Base-by-base conservation (phyloP, 2,329 filamentous ascomycete species). In the Exophiala alcalophila region DNA sequence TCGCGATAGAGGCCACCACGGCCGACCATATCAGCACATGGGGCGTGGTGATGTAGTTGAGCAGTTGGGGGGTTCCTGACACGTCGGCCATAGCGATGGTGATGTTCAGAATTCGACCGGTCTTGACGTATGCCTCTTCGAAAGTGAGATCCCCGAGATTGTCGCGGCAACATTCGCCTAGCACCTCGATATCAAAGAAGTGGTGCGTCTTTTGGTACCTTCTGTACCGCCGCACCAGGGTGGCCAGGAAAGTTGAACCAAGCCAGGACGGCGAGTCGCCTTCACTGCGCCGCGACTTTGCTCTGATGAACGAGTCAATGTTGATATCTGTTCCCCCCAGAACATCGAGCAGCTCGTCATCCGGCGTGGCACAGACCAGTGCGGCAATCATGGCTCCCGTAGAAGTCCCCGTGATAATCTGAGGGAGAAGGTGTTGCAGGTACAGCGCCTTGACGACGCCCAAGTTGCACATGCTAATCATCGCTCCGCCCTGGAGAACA, bases 21-120 rank as follows among this genome's bases (percentile, higher is more conserved):
- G 91, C 91, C 11, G 90, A 95, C 88, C 90, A 95, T 40, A 97
- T 90, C 68, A 96, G 78, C 39, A 97, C 90, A 60, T 96, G 92
- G 0, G 91, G 90, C 0, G 91, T 85, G 0, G 91, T 96, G 47
- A 94, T 78, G 59, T 96, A 96, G 63, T 97, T 97, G 55, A 97
- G 74, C 0, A 97, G 70, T 28, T 86, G 75, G 0, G 90, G 91
- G 59, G 96, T 90, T 3, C 49, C 46, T 62, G 94, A 92, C 40
- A 91, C 77, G 12, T 86, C 87, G 1, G 87, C 85, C 3, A 86
- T 88, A 0, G 90, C 95, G 4, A 97, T 90, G 45, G 86, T 90
- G 27, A 97, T 95, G 62, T 96, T 97, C 59, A 95, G 78, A 49
- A 96, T 91, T 46, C 89, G 78, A 19, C 88, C 79, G 0, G 90